These are phyloP conservation scores for Cercis canadensis DNA, from an alignment of 306 rosid species.

Conservation along the genomic window DNA sequence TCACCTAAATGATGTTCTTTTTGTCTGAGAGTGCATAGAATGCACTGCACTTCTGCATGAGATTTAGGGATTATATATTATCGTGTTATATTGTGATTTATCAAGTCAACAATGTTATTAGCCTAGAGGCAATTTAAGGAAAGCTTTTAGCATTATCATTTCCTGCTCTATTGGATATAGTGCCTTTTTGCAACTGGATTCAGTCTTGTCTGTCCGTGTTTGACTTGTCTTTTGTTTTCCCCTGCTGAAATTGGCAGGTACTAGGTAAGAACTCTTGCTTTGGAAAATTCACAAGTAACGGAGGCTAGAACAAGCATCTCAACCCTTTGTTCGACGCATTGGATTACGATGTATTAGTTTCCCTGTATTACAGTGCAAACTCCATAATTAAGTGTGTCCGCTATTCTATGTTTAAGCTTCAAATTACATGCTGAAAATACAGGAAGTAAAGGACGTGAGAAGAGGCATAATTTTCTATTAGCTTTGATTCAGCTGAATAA, in stretches of 20 bases:
- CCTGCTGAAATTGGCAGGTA: slow-evolving; percentile 31
- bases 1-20: neutral
- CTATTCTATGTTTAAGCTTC: slow-evolving; percentile 12
- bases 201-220: neutral
- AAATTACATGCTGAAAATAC: slow-evolving; percentile 24
- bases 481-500: too few species aligned
- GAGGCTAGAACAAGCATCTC: neutral
- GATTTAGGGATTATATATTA: neutral
- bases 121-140: slow-evolving; percentile 5
- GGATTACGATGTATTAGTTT: slow-evolving; percentile 13
- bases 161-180: too few species aligned
- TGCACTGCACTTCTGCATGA: too few species aligned
- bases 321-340: neutral
- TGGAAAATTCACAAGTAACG: slow-evolving; percentile 12
- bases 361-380: slow-evolving; percentile 3
- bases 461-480: too few species aligned
- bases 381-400: neutral
- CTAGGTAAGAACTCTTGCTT: slow-evolving; percentile 22
- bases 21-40: neutral
- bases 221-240: slow-evolving; percentile 16
- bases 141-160: slow-evolving; percentile 21
- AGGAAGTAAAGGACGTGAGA: slow-evolving; percentile 35
- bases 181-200: slow-evolving; percentile 22
- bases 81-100: too few species aligned
- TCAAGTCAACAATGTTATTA: neutral